A percentile compares a stretch with the other conserved stretches of the same genome.
phyloP scores from a whole-genome alignment of 495 filamentous ascomycete species.

The Zalerion maritima region DNA sequence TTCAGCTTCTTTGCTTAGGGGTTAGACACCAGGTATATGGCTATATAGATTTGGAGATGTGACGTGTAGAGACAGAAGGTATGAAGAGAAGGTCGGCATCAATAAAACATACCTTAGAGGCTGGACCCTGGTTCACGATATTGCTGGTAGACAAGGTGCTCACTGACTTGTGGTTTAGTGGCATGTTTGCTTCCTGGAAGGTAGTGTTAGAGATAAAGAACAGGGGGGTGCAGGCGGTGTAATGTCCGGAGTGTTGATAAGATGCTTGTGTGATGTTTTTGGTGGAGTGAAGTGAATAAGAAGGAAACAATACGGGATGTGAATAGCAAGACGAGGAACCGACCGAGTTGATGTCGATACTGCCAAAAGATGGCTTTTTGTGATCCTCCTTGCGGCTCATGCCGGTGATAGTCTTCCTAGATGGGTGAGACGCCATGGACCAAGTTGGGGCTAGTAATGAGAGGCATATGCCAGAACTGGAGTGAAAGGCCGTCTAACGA shows the following conservation, averaged over 20 bases:
- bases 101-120: constrained; percentile 22
- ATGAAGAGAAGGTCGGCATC: neutral
- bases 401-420: no score
- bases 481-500: no score
- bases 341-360: constrained; percentile 5
- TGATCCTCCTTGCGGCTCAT: no score
- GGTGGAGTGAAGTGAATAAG: constrained; percentile 1
- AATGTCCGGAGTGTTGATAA: constrained; percentile 4
- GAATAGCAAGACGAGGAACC: constrained; percentile 9
- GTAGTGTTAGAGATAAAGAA: constrained; percentile 1
- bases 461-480: no score
- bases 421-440: no score
- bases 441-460: no score
- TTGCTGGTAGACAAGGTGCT: constrained; percentile 31
- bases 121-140: constrained; percentile 31
- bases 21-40: constrained; percentile 25
- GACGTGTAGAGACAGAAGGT: no score
- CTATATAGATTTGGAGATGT: no score
- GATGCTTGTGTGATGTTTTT: constrained; percentile 1
- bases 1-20: constrained; percentile 27
- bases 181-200: neutral
- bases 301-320: no score
- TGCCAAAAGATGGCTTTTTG: no score
- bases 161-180: constrained; percentile 27
- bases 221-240: neutral